Evolutionary conservation across 176 grass and related monocot genomes (phyloP), one percentile per base, ranked within the genome.

Genomic region (Echinochloa phyllopogon): DNA sequence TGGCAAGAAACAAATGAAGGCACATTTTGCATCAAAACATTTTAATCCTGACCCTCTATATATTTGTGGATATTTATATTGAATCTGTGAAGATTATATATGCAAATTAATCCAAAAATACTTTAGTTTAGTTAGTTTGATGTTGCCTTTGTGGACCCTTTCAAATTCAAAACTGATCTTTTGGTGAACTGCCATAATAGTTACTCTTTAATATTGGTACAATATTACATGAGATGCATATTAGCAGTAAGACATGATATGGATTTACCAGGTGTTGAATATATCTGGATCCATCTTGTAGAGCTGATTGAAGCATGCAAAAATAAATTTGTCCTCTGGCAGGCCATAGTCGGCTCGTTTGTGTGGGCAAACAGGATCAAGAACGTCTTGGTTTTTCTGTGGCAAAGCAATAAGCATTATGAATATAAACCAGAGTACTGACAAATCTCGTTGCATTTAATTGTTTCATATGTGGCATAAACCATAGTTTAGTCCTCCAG

Each of bases 341-440:
- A 69, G 67, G 40, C 67, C 67, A 69, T 69, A 69, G 67, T 69
- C 67, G 4, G 67, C 67, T 69, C 67, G 67, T 69, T 69, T 69
- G 40, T 69, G 67, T 44, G 67, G 67, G 21, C 67, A 69, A 69
- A 43, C 10, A 14, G 67, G 67, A 69, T 44, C 67, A 69, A 69
- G 67, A 44, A 12, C 40, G 21, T 69, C 67, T 69, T 69, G 40
- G 44, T 69, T 69, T 69, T 69, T 69, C 67, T 69, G 14, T 44
- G 21, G 9, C 52, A 58, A 76, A 58, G 36, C 55, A 76, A 76
- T 15, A 0, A 1, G 55, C 3, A 64, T 38, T 76, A 58, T 44
- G 72, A 55, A 56, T 76, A 84, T 56, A 53, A 67, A 64, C 6
- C 42, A 57, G 57, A 48, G 73, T 13, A 61, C 0, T 51, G 16